phyloP scores from a whole-genome alignment of 805 yeast species.

The Wickerhamiella shivajii region DNA sequence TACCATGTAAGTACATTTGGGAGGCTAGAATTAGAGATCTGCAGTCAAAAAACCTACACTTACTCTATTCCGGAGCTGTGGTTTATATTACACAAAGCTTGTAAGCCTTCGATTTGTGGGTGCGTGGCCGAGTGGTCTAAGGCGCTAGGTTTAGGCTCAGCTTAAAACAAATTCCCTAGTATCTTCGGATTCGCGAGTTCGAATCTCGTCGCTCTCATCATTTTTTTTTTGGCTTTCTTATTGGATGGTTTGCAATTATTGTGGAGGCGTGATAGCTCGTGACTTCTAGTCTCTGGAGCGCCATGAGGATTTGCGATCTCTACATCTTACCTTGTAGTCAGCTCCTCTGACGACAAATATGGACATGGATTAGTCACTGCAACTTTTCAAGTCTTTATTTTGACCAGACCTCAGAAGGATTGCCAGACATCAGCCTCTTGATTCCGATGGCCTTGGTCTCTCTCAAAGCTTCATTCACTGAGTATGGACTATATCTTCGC shows the following conservation, averaged over 20 bases:
- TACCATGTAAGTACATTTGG: background rate
- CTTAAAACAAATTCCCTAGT: slow-evolving; percentile 23
- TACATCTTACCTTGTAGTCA: background rate
- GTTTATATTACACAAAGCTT: background rate
- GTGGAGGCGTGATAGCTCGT: background rate
- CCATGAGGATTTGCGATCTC: background rate
- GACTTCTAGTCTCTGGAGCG: background rate
- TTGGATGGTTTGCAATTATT: background rate
- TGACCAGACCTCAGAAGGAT: background rate
- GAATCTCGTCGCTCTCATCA: slow-evolving; percentile 28
- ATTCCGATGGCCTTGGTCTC: background rate
- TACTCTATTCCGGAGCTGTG: background rate
- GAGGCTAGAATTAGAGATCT: background rate
- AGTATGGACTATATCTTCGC: background rate
- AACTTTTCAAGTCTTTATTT: background rate
- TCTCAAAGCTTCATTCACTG: background rate
- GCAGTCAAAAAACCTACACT: slow-evolving; percentile 1
- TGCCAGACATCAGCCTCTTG: background rate
- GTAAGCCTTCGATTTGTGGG: too few relatives aligned
- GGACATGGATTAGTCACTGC: background rate
- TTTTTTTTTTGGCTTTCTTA: slow-evolving; percentile 13
- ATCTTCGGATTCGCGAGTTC: slow-evolving; percentile 30
- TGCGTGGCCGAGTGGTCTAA: slow-evolving; percentile 30
- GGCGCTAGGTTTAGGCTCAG: slow-evolving; percentile 28
- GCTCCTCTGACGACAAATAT: background rate